Evolutionary conservation across 441 rosid species (phyloP).

Genomic region (Pelargonium citronellum): DNA sequence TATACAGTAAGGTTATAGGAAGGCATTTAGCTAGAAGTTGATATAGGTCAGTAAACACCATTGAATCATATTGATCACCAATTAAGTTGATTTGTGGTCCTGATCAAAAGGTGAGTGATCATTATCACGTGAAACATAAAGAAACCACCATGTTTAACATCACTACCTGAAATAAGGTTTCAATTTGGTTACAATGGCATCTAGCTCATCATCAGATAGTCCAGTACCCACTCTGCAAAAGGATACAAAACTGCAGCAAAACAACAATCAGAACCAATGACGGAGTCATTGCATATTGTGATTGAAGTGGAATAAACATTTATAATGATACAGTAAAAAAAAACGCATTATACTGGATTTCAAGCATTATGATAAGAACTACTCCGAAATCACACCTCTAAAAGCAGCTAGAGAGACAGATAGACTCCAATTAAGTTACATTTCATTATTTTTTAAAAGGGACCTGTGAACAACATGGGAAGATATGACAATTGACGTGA

Average conservation of each 20-base stretch:
- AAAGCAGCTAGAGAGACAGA: background rate
- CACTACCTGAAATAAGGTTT: slow-evolving; percentile 90
- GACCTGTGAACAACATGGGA: background rate
- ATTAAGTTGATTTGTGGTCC: background rate
- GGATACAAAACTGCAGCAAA: slow-evolving; percentile 72
- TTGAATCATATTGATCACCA: background rate
- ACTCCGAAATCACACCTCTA: background rate
- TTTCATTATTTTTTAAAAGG: background rate
- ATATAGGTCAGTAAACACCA: background rate
- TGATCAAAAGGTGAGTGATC: background rate
- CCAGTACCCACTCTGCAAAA: slow-evolving; percentile 98
- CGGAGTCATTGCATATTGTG: background rate
- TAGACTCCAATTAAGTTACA: background rate
- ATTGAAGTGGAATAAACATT: background rate
- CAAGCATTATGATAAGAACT: background rate
- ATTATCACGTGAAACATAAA: background rate
- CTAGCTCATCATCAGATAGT: slow-evolving; percentile 77
- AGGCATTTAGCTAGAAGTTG: background rate
- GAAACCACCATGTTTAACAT: slow-evolving; percentile 16
- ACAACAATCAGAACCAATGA: slow-evolving; percentile 10
- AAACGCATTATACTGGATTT: background rate
- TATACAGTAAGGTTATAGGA: background rate
- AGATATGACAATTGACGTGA: background rate
- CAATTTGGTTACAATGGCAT: slow-evolving; percentile 71
- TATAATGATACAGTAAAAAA: background rate